These are phyloP conservation scores for Lachnellula subtilissima DNA, from an alignment of 2,329 filamentous ascomycete genomes.

Conservation along the genomic window DNA sequence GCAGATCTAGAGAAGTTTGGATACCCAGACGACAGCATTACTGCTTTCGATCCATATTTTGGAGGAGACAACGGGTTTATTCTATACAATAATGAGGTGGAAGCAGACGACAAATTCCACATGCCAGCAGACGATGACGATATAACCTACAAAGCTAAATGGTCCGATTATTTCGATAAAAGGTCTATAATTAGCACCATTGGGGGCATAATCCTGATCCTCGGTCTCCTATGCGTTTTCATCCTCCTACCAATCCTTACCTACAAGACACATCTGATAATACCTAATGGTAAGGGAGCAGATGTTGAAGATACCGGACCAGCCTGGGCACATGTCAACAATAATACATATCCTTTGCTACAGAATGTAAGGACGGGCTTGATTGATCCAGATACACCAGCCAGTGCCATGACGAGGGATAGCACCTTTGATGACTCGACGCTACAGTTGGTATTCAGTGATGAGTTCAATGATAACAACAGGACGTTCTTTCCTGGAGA, in stretches of 20 bases:
- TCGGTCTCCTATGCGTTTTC: conserved; percentile 46
- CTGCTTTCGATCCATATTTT: conserved; percentile 38
- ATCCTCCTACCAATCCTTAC: conserved; percentile 46
- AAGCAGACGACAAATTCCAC: conserved; percentile 50
- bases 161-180: conserved; percentile 41
- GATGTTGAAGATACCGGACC: conserved; percentile 13
- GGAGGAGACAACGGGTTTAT: conserved; percentile 36
- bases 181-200: conserved; percentile 37
- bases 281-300: background rate
- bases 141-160: conserved; percentile 34
- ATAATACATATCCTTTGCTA: conserved; percentile 42
- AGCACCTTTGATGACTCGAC: conserved; percentile 41
- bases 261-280: conserved; percentile 30
- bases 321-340: conserved; percentile 44
- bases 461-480: conserved; percentile 50
- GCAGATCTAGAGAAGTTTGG: conserved; percentile 33
- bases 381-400: conserved; percentile 49
- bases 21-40: conserved; percentile 44
- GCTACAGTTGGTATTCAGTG: conserved; percentile 48
- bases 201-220: conserved; percentile 38
- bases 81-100: conserved; percentile 44
- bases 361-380: conserved; percentile 43
- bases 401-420: conserved; percentile 39
- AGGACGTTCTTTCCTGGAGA: conserved; percentile 53
- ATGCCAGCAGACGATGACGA: conserved; percentile 48